These are phyloP conservation scores for Gossypium sturtianum DNA, from an alignment of 345 rosid species.

Conservation along the genomic window DNA sequence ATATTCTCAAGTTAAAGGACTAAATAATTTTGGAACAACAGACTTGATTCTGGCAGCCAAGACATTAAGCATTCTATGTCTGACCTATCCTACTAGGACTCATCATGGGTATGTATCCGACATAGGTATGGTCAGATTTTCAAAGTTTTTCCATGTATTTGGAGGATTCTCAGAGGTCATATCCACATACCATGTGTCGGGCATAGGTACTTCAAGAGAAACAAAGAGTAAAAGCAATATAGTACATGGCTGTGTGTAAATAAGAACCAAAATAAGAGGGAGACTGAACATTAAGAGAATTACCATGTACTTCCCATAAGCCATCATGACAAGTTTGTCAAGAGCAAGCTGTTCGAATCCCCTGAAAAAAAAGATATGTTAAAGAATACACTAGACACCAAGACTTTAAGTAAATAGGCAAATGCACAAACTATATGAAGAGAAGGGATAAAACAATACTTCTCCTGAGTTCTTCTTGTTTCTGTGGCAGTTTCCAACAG, in stretches of 20 bases:
- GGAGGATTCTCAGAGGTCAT: too few species aligned
- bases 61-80: not conserved
- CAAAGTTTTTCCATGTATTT: too few species aligned
- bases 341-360: slow-evolving; percentile 62
- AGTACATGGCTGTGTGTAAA: not conserved
- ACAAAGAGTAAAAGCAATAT: too few species aligned
- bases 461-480: slow-evolving; percentile 62
- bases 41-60: not conserved
- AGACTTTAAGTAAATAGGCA: slow-evolving; percentile 7
- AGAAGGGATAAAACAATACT: slow-evolving; percentile 38
- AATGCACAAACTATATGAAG: slow-evolving; percentile 14
- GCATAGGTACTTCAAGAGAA: too few species aligned
- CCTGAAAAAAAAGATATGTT: slow-evolving; percentile 31
- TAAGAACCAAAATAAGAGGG: not conserved
- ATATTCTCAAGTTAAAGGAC: not conserved
- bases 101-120: too few species aligned
- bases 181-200: too few species aligned
- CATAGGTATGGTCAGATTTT: too few species aligned
- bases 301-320: slow-evolving; percentile 87
- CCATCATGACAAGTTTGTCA: slow-evolving; percentile 76
- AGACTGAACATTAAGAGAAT: not conserved
- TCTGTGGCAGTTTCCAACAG: slow-evolving; percentile 58
- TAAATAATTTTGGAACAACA: not conserved
- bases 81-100: too few species aligned
- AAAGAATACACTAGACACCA: slow-evolving; percentile 12